A percentile compares a stretch with the other conserved stretches of the same genome.
phyloP scores from a whole-genome alignment of 1,284 basidiomycete genomes.

The Malassezia vespertilionis region DNA sequence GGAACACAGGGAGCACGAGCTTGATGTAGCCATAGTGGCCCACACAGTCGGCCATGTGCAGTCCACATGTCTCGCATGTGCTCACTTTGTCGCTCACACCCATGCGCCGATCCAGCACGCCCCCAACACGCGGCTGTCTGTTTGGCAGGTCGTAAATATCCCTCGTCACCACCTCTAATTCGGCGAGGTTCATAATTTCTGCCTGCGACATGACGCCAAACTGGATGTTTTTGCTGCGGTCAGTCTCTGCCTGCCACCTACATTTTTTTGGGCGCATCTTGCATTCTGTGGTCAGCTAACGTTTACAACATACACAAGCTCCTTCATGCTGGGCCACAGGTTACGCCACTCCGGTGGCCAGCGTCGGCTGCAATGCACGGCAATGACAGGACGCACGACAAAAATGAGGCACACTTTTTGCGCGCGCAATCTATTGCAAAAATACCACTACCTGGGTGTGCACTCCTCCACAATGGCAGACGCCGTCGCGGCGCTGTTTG shows the following conservation, averaged over 20 bases:
- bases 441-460: no score
- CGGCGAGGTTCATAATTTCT: slow-evolving; percentile 46
- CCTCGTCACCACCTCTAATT: slow-evolving; percentile 41
- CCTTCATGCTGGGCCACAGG: slow-evolving; percentile 45
- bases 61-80: slow-evolving; percentile 88
- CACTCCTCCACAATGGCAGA: no score
- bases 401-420: no score
- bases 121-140: slow-evolving; percentile 36
- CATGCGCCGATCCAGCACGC: slow-evolving; percentile 41
- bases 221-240: slow-evolving; percentile 43
- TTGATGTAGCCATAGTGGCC: slow-evolving; percentile 71
- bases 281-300: slow-evolving; percentile 13
- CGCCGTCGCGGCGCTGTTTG: no score
- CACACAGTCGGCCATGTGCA: slow-evolving; percentile 84
- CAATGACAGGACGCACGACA: no score
- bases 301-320: slow-evolving; percentile 28
- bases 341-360: no score
- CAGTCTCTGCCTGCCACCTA: neutral
- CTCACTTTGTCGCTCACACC: slow-evolving; percentile 88
- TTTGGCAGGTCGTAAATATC: slow-evolving; percentile 42
- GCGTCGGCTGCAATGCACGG: no score
- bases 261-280: slow-evolving; percentile 46
- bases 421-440: no score
- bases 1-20: slow-evolving; percentile 82
- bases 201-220: slow-evolving; percentile 47